Base-by-base conservation (phyloP, 148 eudicot species). In the Camellia japonica region DNA sequence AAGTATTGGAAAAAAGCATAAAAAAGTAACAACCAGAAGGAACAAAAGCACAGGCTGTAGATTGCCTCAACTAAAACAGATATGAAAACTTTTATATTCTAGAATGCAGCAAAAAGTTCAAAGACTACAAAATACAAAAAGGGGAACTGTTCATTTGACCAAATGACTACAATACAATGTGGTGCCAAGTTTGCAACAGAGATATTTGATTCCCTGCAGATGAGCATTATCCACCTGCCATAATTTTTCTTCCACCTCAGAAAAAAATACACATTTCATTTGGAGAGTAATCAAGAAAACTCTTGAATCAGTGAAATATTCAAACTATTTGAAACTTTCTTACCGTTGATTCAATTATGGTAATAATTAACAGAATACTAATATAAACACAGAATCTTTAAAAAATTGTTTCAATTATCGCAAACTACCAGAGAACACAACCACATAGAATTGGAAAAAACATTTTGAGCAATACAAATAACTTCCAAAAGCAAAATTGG, bases 61-160 rank as follows among this genome's bases (percentile, higher is more conserved):
- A 62, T 76, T 62, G 79, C 78, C 69, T 19, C 46, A 49, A 63
- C 23, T 46, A 63, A 46, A 62, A 63, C 10, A 43, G 78, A 59
- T 59, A 20, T 42, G 52, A 51, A 20, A 72, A 7, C 74, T 69
- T 30, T 16, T 41, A 44, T 16, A 54, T 70, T 46, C 7, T 2
- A 54, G 60, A 55, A 38, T 6, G 60, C 20, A 64, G 68, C 49
- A 30, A 30, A 12, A 73, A 55, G 46, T 15, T 30, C 6, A 11
- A 55, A 42, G 41, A 9, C 64, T 20, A 54, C 55, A 59, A 74
- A 43, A 14, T 14, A 55, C 12, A 59, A 3, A 76, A 76, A 62
- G 42, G 41, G 30, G 42, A 62, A 46, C 12, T 44, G n/a, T 7
- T 11, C 63, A 30, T 19, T 20, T 5, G 23, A 20, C 6, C 2